These are phyloP conservation scores for Scutellaria minor DNA, from an alignment of 257 asterid species.

Conservation along the genomic window DNA sequence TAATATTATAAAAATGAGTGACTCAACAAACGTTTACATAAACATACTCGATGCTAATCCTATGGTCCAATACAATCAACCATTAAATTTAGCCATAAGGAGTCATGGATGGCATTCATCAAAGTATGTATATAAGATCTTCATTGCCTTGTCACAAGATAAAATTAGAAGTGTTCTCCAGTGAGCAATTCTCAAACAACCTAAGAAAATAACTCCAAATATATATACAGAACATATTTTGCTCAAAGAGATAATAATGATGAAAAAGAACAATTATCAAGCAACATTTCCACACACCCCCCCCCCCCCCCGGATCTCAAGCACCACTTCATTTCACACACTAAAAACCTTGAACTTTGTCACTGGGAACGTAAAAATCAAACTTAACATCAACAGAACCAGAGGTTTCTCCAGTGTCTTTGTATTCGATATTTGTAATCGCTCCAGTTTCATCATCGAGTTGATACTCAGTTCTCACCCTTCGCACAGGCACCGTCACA, in stretches of 20 bases:
- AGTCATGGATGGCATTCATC: no score
- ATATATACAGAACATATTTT: slow-evolving; percentile 43
- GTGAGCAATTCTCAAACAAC: slow-evolving; percentile 19
- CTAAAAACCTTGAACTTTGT: slow-evolving; percentile 43
- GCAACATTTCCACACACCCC: background rate
- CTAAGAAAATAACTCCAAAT: slow-evolving; percentile 28
- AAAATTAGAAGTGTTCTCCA: slow-evolving; percentile 19
- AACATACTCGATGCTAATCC: no score
- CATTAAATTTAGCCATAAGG: no score
- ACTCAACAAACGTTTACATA: no score
- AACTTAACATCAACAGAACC: slow-evolving; percentile 97
- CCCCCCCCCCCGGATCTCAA: slow-evolving; percentile 15
- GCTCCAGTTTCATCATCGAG: slow-evolving; percentile 73
- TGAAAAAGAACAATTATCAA: slow-evolving; percentile 2
- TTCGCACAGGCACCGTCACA: slow-evolving; percentile 83
- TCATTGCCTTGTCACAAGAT: background rate
- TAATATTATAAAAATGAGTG: no score
- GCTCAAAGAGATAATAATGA: slow-evolving; percentile 5
- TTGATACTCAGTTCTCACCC: slow-evolving; percentile 70
- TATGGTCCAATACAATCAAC: no score
- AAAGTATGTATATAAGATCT: no score
- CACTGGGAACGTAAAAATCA: slow-evolving; percentile 81
- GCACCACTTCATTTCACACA: slow-evolving; percentile 34
- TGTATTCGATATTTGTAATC: slow-evolving; percentile 78
- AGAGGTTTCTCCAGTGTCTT: slow-evolving; percentile 73